These are phyloP conservation scores for Fusarium tuaranense DNA, from an alignment of 2,329 filamentous ascomycete species.

Conservation along the genomic window DNA sequence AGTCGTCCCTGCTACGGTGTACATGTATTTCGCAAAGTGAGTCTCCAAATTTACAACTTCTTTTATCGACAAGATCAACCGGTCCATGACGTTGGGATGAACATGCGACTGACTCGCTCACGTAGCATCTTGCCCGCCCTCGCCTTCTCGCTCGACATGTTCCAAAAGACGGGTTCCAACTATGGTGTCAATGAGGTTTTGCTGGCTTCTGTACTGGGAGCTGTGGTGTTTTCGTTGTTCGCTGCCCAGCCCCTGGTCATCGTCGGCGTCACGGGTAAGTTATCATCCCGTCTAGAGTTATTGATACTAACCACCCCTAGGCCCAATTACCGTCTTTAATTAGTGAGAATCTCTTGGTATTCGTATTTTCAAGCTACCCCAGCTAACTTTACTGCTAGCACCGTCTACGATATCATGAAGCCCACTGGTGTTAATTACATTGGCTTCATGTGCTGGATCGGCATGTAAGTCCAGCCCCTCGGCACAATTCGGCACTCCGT, in stretches of 20 bases:
- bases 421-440: slow-evolving; percentile 85
- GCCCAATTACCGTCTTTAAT: slow-evolving; percentile 94
- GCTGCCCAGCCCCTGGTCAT: slow-evolving; percentile 90
- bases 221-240: slow-evolving; percentile 83
- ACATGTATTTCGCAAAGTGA: slow-evolving; percentile 97
- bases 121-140: slow-evolving; percentile 84
- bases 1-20: slow-evolving; percentile 86
- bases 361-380: not conserved
- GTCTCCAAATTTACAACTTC: slow-evolving; percentile 28
- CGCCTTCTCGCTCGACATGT: slow-evolving; percentile 94
- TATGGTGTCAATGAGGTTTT: slow-evolving; percentile 94
- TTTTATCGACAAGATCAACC: not conserved
- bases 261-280: slow-evolving; percentile 82
- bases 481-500: not conserved
- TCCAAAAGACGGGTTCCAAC: slow-evolving; percentile 84
- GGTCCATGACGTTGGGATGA: not conserved
- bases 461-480: slow-evolving; percentile 66
- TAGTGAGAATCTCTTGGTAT: slow-evolving; percentile 64
- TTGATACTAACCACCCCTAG: slow-evolving; percentile 48
- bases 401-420: slow-evolving; percentile 88
- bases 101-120: slow-evolving; percentile 20
- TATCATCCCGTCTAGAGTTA: not conserved
- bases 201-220: slow-evolving; percentile 84
- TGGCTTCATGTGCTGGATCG: slow-evolving; percentile 93
- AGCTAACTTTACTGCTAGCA: slow-evolving; percentile 57